phyloP scores from a whole-genome alignment of 768 basidiomycete genomes.

The Agaricus bisporus region DNA sequence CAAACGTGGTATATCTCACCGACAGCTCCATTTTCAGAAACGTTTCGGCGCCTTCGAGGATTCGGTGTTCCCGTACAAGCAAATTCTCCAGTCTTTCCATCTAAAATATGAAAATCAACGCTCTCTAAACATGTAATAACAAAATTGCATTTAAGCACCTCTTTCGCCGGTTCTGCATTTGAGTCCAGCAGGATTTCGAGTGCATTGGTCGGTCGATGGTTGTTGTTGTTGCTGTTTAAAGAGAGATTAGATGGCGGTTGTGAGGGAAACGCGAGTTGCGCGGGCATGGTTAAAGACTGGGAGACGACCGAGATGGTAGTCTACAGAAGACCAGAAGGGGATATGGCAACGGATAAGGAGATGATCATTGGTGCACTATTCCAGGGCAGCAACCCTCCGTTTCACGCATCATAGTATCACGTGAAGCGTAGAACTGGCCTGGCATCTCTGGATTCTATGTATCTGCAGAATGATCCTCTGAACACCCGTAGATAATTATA shows the following conservation, averaged over 20 bases:
- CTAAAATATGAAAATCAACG: slow-evolving; percentile 26
- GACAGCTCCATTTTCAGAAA: slow-evolving; percentile 64
- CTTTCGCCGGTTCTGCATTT: background rate
- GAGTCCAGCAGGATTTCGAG: background rate
- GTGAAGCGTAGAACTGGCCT: too few species aligned
- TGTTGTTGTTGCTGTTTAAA: background rate
- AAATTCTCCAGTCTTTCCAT: slow-evolving; percentile 61
- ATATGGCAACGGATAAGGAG: background rate
- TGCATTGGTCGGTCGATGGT: background rate
- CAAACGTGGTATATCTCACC: slow-evolving; percentile 26
- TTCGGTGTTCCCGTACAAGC: slow-evolving; percentile 70
- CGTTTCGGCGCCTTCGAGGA: slow-evolving; percentile 91
- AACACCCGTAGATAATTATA: too few species aligned
- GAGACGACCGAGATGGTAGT: background rate
- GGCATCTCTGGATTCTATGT: too few species aligned
- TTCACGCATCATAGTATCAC: too few species aligned
- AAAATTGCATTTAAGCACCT: background rate
- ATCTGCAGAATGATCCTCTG: too few species aligned
- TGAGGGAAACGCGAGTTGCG: slow-evolving; percentile 5
- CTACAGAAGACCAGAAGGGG: background rate
- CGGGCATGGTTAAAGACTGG: background rate
- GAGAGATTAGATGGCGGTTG: background rate
- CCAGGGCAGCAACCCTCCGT: too few species aligned
- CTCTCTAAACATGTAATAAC: background rate
- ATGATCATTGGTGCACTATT: too few species aligned